phyloP scores from a whole-genome alignment of 768 basidiomycete species.

The Roridomyces roridus region DNA sequence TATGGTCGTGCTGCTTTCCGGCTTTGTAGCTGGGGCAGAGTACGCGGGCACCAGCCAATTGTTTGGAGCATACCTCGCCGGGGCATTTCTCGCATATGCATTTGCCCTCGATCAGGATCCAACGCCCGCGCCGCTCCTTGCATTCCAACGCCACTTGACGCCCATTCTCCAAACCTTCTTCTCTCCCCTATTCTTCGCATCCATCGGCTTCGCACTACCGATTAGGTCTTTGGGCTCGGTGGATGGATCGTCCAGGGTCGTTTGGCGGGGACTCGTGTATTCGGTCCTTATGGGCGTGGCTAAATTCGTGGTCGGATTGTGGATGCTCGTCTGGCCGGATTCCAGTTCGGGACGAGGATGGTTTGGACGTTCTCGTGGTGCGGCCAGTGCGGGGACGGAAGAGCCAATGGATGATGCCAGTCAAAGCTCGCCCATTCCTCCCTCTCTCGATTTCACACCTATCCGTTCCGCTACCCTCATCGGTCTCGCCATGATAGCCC shows the following conservation, averaged over 20 bases:
- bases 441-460: slow-evolving; percentile 19
- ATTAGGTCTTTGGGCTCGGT: slow-evolving; percentile 47
- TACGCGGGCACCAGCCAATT: slow-evolving; percentile 66
- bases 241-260: slow-evolving; percentile 41
- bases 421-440: not conserved
- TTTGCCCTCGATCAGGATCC: slow-evolving; percentile 20
- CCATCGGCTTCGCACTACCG: slow-evolving; percentile 65
- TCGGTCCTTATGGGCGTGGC: slow-evolving; percentile 61
- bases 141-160: slow-evolving; percentile 44
- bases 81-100: slow-evolving; percentile 50
- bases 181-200: slow-evolving; percentile 70
- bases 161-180: slow-evolving; percentile 51
- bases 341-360: slow-evolving; percentile 11
- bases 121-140: slow-evolving; percentile 9
- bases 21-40: slow-evolving; percentile 52
- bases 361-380: slow-evolving; percentile 6
- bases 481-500: slow-evolving; percentile 66
- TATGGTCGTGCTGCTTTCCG: slow-evolving; percentile 44
- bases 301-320: slow-evolving; percentile 56
- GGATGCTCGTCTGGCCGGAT: slow-evolving; percentile 45
- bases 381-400: not conserved
- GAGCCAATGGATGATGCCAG: not conserved
- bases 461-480: slow-evolving; percentile 45
- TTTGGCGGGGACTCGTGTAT: slow-evolving; percentile 47
- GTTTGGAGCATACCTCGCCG: slow-evolving; percentile 68